phyloP scores from a whole-genome alignment of 495 filamentous ascomycete genomes.

The Penicillium coffeae region DNA sequence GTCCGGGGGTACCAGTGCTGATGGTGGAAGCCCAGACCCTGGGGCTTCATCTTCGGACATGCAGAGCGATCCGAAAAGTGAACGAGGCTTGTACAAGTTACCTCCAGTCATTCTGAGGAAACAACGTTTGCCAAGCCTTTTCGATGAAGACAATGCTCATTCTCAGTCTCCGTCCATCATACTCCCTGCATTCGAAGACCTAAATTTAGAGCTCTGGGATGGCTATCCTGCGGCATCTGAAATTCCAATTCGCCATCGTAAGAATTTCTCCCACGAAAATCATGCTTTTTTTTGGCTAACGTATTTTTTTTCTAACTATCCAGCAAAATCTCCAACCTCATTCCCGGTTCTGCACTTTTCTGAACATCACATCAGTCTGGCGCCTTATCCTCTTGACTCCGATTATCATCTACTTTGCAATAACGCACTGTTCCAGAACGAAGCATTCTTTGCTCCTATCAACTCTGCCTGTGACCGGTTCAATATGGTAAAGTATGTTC shows the following conservation, averaged over 20 bases:
- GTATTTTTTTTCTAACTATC: background rate
- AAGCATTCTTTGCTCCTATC: constrained; percentile 34
- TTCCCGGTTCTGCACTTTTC: constrained; percentile 58
- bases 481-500: constrained; percentile 71
- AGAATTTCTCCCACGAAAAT: background rate
- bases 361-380: constrained; percentile 54
- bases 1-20: no score
- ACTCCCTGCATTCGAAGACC: background rate
- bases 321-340: constrained; percentile 17
- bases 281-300: background rate
- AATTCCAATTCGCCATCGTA: constrained; percentile 15
- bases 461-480: constrained; percentile 58
- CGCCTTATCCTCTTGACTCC: constrained; percentile 40
- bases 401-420: constrained; percentile 46
- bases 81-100: background rate
- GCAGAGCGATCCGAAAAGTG: background rate
- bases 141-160: constrained; percentile 18
- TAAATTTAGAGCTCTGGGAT: background rate
- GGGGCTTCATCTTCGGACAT: background rate
- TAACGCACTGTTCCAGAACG: constrained; percentile 42
- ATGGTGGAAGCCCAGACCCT: background rate
- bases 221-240: background rate
- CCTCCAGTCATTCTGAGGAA: background rate
- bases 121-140: constrained; percentile 6
- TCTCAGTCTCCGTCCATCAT: background rate